A percentile compares a stretch with the other conserved stretches of the same genome.
Evolutionary conservation across 2,329 filamentous ascomycete genomes (phyloP).

Genomic region (Geosmithia morbida): DNA sequence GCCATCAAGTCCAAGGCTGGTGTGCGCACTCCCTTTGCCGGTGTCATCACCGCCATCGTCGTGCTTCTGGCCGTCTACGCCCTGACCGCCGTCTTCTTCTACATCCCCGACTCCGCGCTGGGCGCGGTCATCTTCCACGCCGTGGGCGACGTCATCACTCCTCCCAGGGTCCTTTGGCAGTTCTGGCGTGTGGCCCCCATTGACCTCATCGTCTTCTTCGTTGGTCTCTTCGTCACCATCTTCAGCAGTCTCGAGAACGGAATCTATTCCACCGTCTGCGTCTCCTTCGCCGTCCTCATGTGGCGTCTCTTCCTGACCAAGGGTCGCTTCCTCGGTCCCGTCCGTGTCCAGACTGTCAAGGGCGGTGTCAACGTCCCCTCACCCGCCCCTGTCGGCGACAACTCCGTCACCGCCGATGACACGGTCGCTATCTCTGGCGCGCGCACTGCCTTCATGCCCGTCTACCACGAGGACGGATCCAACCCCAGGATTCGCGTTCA

Average conservation of each 20-base stretch:
- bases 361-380: neutral
- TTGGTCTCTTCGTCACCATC: constrained; percentile 79
- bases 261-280: constrained; percentile 72
- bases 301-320: constrained; percentile 75
- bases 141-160: constrained; percentile 81
- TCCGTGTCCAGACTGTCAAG: neutral
- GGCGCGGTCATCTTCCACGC: constrained; percentile 92
- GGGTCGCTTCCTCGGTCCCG: constrained; percentile 1
- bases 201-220: constrained; percentile 85
- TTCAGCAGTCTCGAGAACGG: constrained; percentile 85
- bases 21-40: constrained; percentile 79
- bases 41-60: constrained; percentile 72
- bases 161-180: constrained; percentile 81
- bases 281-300: constrained; percentile 65
- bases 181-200: constrained; percentile 91
- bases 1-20: constrained; percentile 97
- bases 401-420: neutral
- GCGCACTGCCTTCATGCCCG: constrained; percentile 23
- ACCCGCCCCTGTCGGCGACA: neutral
- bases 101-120: constrained; percentile 71
- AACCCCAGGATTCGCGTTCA: constrained; percentile 27
- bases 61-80: constrained; percentile 86
- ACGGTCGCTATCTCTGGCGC: constrained; percentile 9
- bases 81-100: constrained; percentile 79
- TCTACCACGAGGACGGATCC: constrained; percentile 36